Base-by-base conservation (phyloP, 768 basidiomycete genomes). In the Porphyrellus cyaneotinctus region DNA sequence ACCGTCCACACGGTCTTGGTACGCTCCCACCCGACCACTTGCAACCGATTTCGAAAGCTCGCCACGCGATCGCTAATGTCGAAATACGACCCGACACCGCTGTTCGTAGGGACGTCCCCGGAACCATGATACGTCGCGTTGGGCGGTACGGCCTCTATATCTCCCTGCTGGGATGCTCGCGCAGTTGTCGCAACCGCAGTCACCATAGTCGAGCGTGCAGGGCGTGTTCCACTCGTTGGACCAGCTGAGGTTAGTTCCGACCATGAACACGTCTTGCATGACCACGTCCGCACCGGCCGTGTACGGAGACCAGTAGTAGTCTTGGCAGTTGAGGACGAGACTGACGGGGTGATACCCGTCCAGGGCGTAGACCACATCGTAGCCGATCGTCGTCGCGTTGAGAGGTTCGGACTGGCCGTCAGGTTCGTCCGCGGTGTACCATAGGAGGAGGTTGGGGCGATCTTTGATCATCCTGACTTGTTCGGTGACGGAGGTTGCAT, bases 361-460 rank as follows among this genome's bases (percentile, higher is more conserved):
- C 9, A 85, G 63, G 4, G 73, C 73, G 36, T 78, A 78, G 60
- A 88, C 83, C 12, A 82, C 70, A 54, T 82, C 77, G 32, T 79
- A 79, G 0, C 83, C 66, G 22, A 67, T 67, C 5, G 68, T 53
- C 0, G 60, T 82, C 0, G 85, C 83, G 47, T 83, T 74, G 32
- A 85, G 70, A 11, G 87, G 85, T 52, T 87, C 83, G 12, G 77
- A 77, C 1, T 79, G 83, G 37, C 86, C 86, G 58, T 88, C 86
- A 1, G 83, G 85, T 65, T 88, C 87, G 58, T 88, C 85, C 0
- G 75, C 83, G 2, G 85, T 87, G 67, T 87, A 88, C 83, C 84
- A 87, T 1, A 84, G 67, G 13, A 90, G 72, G 23, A 91, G 76
- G 58, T 88, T 89, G 0, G 81, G 75, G 2, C 83, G 76, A 31